Evolutionary conservation across 129 eudicot genomes (phyloP).

Genomic region (Flaveria linearis): DNA sequence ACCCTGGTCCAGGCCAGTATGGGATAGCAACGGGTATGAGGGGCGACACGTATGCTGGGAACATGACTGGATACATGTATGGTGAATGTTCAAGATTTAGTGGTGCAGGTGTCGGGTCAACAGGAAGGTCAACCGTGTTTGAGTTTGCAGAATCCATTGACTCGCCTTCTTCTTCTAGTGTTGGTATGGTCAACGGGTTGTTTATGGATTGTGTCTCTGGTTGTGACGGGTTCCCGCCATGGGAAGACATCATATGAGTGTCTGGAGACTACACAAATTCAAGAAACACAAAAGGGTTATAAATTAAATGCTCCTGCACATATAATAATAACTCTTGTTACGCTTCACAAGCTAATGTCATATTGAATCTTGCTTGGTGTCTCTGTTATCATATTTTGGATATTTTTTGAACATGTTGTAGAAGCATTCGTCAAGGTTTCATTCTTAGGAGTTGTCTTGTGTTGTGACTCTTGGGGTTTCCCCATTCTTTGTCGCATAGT

Average conservation of each 20-base stretch:
- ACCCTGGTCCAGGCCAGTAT: conserved; percentile 66
- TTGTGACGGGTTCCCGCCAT: conserved; percentile 47
- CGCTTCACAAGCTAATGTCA: no score
- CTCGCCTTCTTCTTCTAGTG: conserved; percentile 78
- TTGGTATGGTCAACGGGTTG: conserved; percentile 49
- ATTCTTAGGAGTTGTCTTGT: no score
- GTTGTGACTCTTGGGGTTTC: no score
- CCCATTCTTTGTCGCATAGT: no score
- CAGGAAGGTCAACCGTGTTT: conserved; percentile 38
- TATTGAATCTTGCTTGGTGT: no score
- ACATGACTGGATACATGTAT: conserved; percentile 56
- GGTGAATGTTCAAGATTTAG: conserved; percentile 53
- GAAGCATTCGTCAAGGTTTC: no score
- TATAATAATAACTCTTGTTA: not conserved
- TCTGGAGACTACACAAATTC: conserved; percentile 47
- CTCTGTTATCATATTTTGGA: no score
- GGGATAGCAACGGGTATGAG: conserved; percentile 59
- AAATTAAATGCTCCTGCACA: not conserved
- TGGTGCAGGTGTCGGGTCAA: conserved; percentile 27
- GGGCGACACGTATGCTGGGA: conserved; percentile 68
- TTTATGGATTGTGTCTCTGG: conserved; percentile 47
- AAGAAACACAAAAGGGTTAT: not conserved
- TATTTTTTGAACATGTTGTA: no score
- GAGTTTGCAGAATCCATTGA: conserved; percentile 84
- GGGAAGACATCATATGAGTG: conserved; percentile 50